Evolutionary conservation across 371 early-diverging fungal genomes (phyloP).

Genomic region (Gilbertella persicaria): DNA sequence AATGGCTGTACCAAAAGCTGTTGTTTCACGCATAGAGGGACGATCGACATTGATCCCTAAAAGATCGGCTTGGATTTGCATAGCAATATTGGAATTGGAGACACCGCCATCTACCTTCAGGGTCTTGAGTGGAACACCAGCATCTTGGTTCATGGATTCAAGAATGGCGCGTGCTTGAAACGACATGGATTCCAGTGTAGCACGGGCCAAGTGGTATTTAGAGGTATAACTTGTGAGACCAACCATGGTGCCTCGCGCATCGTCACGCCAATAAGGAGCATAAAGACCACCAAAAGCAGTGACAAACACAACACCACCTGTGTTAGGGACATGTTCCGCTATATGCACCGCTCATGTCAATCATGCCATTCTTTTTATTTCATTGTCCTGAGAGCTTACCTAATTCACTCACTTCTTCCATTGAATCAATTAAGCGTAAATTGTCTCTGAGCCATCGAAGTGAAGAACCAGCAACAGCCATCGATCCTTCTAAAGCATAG

Average conservation of each 20-base stretch:
- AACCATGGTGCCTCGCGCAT: conserved; percentile 88
- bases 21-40: conserved; percentile 91
- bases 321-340: conserved; percentile 63
- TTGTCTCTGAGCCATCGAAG: conserved; percentile 93
- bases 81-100: conserved; percentile 84
- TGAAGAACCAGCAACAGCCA: conserved; percentile 94
- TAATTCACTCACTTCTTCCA: conserved; percentile 68
- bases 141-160: conserved; percentile 88
- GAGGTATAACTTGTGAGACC: conserved; percentile 90
- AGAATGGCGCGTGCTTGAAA: conserved; percentile 90
- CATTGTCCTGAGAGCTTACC: conserved; percentile 52
- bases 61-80: conserved; percentile 93
- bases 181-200: conserved; percentile 89
- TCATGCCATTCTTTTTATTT: conserved; percentile 20
- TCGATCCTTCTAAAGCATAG: conserved; percentile 95
- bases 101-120: conserved; percentile 95
- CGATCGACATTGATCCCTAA: conserved; percentile 82
- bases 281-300: conserved; percentile 94
- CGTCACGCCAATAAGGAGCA: conserved; percentile 95
- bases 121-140: conserved; percentile 58
- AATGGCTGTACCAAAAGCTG: conserved; percentile 93
- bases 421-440: conserved; percentile 71
- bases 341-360: conserved; percentile 37
- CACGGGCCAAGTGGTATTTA: conserved; percentile 82
- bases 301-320: conserved; percentile 92